Base-by-base conservation (phyloP, 495 filamentous ascomycete genomes). In the Aspergillus campestris region DNA sequence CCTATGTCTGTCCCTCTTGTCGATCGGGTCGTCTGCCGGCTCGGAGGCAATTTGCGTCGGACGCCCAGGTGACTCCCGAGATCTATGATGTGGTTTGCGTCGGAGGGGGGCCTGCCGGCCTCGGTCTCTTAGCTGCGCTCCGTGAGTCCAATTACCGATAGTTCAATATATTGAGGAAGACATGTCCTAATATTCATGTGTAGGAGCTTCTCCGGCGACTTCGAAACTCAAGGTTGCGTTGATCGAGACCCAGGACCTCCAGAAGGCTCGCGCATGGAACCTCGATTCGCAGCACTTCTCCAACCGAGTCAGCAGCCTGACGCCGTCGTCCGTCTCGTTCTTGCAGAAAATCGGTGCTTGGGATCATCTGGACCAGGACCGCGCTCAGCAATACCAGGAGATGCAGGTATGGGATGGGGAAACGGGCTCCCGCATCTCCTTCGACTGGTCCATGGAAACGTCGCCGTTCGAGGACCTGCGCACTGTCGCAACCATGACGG, bases 341-440 rank as follows among this genome's bases (percentile, higher is more conserved):
- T 67, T 89, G 44, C 71, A 79, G 31, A 61, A 63, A n/a, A 90
- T 92, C 43, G 91, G 90, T 13, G 92, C 85, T 7, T 99, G 91
- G 91, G 63, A 72, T n/a, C 78, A 90, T 55, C 59, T 94, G 27
- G 72, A 84, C 43, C 56, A 58, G 7, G 65, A 73, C 3, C 75
- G 94, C n/a, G 76, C 89, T 10, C 90, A 95, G 63, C 70, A 78
- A 2, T 99, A 96, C 62, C 79, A 91, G 35, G 83, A 87, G 49
- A 99, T 99, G 92, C 69, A 82, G 51, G 91, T 98, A 8, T 99
- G 92, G 92, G 92, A 99, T 65, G 92, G 92, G 44, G 81, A 95
- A 44, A 84, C 85, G 11, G 86, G 79, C 43, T 83, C 89, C 32
- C 76, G 80, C 38, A 94, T 99, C 61, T 82, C 85, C 44, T 99